Conservation (phyloP, 345 rosid genomes). For the Corymbia maculata region DNA sequence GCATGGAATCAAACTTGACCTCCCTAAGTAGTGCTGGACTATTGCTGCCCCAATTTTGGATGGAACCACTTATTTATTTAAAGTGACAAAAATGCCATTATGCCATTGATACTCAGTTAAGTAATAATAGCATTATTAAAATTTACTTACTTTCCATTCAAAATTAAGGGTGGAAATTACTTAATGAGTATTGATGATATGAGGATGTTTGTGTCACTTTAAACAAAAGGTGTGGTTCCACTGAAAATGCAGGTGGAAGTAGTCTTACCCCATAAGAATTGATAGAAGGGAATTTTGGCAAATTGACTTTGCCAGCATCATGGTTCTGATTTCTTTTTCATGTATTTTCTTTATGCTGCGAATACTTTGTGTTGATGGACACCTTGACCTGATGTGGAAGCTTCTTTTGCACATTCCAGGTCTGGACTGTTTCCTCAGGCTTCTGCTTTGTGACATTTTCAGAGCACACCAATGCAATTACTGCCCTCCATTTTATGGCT, state of each 20-base stretch:
- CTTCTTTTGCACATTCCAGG: conserved; percentile 32
- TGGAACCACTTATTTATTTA: background rate
- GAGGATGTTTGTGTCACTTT: background rate
- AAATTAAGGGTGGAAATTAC: background rate
- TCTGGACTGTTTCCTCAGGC: conserved; percentile 92
- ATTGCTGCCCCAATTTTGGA: background rate
- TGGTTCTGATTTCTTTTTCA: background rate
- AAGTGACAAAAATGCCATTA: background rate
- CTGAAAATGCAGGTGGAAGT: background rate
- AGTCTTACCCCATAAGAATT: background rate
- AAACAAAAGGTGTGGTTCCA: background rate
- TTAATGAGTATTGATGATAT: background rate
- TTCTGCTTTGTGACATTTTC: conserved; percentile 93
- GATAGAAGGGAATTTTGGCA: background rate
- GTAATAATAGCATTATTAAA: background rate
- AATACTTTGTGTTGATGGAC: background rate
- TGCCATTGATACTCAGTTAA: background rate
- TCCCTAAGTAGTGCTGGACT: background rate
- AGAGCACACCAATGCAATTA: conserved; percentile 90
- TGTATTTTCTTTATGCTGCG: background rate
- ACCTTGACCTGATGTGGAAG: background rate
- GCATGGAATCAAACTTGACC: background rate
- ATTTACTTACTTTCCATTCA: background rate
- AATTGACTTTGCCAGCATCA: background rate
- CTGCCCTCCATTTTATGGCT: conserved; percentile 94